Conservation (phyloP, 306 rosid species). For the Cucumis cinereus region DNA sequence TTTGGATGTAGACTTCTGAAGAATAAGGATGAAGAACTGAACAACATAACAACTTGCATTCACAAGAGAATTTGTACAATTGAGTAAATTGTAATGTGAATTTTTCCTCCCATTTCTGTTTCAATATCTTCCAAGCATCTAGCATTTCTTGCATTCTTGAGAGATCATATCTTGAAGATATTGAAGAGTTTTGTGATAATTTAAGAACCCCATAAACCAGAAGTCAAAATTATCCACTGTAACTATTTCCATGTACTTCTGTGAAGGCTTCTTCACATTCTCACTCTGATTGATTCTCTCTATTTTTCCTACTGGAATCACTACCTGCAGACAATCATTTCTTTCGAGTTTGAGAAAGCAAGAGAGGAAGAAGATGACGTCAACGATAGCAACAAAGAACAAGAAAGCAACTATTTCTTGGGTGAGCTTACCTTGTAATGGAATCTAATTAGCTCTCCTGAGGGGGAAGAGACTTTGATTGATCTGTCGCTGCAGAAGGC, state of each 20-base stretch:
- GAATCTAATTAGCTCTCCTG: constrained; percentile 37
- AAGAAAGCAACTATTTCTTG: background rate
- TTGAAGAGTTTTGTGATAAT: constrained; percentile 36
- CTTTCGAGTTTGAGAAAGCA: background rate
- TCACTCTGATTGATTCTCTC: constrained; percentile 36
- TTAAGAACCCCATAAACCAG: constrained; percentile 67
- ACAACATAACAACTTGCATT: background rate
- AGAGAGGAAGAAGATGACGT: background rate
- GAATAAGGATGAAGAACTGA: background rate
- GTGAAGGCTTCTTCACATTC: constrained; percentile 40
- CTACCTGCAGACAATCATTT: constrained; percentile 5
- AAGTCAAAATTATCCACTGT: constrained; percentile 52
- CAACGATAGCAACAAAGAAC: background rate
- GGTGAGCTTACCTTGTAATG: constrained; percentile 42
- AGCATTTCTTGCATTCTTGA: constrained; percentile 11
- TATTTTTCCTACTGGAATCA: constrained; percentile 38
- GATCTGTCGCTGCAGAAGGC: constrained; percentile 77
- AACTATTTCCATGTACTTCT: constrained; percentile 52
- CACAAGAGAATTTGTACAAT: constrained; percentile 20
- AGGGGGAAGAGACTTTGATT: constrained; percentile 41
- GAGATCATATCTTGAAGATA: constrained; percentile 28
- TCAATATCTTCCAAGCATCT: background rate
- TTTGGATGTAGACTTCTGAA: background rate
- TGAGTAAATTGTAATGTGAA: background rate
- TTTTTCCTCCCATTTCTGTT: constrained; percentile 4